These are phyloP conservation scores for Diaporthe helianthi DNA, from an alignment of 2,329 filamentous ascomycete species.

Conservation along the genomic window DNA sequence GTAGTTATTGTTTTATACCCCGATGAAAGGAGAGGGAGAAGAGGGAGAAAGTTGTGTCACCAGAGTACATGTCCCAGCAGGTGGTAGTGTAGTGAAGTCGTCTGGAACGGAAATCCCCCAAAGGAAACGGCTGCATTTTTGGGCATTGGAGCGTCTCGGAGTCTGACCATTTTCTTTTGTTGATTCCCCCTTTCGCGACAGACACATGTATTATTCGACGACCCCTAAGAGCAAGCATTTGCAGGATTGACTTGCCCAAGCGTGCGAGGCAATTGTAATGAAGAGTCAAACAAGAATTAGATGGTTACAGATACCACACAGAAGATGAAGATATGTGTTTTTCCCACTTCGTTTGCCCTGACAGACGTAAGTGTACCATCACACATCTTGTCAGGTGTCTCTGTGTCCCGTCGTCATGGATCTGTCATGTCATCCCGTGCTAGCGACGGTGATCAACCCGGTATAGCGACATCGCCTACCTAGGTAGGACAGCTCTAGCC, in stretches of 20 bases:
- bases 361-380: neutral
- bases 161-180: neutral
- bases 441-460: neutral
- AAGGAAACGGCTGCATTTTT: neutral
- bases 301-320: slow-evolving; percentile 22
- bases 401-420: slow-evolving; percentile 13
- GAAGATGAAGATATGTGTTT: neutral
- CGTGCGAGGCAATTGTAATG: slow-evolving; percentile 18
- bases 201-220: neutral
- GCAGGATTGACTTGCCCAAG: neutral
- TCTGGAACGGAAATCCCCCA: slow-evolving; percentile 8
- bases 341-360: neutral
- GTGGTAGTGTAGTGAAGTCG: neutral
- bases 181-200: neutral
- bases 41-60: no score
- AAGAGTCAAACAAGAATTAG: neutral
- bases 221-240: slow-evolving; percentile 1
- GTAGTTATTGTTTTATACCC: neutral
- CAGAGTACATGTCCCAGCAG: neutral
- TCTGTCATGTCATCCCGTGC: neutral
- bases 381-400: neutral
- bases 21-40: neutral
- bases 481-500: neutral
- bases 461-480: no score
- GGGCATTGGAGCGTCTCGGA: neutral